Evolutionary conservation across 2,329 filamentous ascomycete species (phyloP).

Genomic region (Aciculosporium take): DNA sequence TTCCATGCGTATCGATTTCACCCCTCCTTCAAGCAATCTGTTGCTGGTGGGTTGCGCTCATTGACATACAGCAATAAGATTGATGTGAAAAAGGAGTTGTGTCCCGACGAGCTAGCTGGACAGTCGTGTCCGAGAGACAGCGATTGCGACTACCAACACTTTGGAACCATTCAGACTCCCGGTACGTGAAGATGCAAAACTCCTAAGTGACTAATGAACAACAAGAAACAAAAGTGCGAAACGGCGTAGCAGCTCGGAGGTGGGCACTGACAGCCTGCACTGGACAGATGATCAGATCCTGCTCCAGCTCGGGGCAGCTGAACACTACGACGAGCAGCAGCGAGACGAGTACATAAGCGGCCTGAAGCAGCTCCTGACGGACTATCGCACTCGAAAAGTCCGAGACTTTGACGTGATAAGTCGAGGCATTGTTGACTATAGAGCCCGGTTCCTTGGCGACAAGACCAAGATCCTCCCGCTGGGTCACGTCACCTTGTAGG

Average conservation of each 20-base stretch:
- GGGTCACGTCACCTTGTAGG: conserved; percentile 27
- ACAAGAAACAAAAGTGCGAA: conserved; percentile 6
- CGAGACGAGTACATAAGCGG: conserved; percentile 48
- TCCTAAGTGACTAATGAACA: conserved; percentile 8
- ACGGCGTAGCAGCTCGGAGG: conserved; percentile 13
- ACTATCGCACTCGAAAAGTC: conserved; percentile 43
- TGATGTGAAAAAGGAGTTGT: conserved; percentile 58
- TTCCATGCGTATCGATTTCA: conserved; percentile 90
- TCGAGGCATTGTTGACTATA: conserved; percentile 51
- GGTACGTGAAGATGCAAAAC: conserved; percentile 21
- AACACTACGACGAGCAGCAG: conserved; percentile 47
- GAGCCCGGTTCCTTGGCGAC: conserved; percentile 50
- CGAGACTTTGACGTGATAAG: conserved; percentile 55
- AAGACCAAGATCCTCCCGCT: conserved; percentile 47
- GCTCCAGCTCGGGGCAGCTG: conserved; percentile 53
- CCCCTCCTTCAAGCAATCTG: conserved; percentile 53
- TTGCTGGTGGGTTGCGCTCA: conserved; percentile 69
- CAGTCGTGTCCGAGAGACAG: conserved; percentile 56
- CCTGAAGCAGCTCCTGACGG: conserved; percentile 44
- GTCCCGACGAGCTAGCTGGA: conserved; percentile 58
- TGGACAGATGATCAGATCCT: conserved; percentile 57
- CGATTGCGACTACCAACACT: conserved; percentile 68
- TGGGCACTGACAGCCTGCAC: conserved; percentile 32
- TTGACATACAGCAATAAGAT: conserved; percentile 90
- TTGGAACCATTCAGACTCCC: conserved; percentile 30